Base-by-base conservation (phyloP, 768 basidiomycete genomes). In the Filobasidium floriforme region DNA sequence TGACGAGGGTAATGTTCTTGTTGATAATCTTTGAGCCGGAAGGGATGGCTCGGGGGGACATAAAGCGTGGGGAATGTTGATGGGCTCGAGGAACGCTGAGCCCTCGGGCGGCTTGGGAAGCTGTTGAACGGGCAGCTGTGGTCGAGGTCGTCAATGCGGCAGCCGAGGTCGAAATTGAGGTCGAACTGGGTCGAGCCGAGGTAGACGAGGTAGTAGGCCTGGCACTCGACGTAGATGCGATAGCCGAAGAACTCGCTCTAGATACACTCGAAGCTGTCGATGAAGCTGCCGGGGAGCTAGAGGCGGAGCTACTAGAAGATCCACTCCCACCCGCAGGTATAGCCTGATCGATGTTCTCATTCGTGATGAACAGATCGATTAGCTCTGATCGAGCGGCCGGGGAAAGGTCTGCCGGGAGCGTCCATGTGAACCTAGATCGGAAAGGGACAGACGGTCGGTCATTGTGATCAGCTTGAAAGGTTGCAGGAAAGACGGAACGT, bases 321-420 rank as follows among this genome's bases (percentile, higher is more conserved):
- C 54, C 54, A 15, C 24, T 26, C 15, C 26, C 54, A 37, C 32
- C 32, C 15, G 4, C 19, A 15, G 54, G 54, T 4, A 57, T 57
- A n/a, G 24, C 26, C n/a, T 57, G 54, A 57, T 57, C 54, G 26
- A 57, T 57, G 15, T 57, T 57, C 26, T 57, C 54, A 15, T 57
- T 57, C 7, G 54, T 7, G 7, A 57, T 15, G 54, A 57, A 57
- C 29, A 57, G 24, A 15, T 57, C 54, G 54, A 57, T 32, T n/a
- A 57, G 24, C 22, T 22, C 15, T 15, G 24, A 14, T 26, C n/a
- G 22, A 7, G 22, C 3, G 24, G 24, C 54, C 15, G 22, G 14
- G 1, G 54, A 2, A 7, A 57, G 54, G 26, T 57, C 54, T 22
- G 6, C 22, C 12, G 54, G 54, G 14, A 57, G 26, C 6, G 26